phyloP scores from a whole-genome alignment of 169 alveolate genomes.

The Cryptosporidium tyzzeri region DNA sequence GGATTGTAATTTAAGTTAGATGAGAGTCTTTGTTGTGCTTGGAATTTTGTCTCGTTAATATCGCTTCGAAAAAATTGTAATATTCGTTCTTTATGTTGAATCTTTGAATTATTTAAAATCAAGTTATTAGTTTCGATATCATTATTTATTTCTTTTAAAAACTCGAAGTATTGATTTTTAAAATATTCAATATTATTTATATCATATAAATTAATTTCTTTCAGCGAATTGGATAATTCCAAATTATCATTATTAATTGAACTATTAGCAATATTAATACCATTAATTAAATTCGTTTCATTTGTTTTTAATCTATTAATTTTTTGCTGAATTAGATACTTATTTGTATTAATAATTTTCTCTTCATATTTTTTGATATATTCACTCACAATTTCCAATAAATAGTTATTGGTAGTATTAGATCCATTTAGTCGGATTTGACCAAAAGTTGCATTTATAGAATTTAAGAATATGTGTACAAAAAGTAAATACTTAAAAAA shows the following conservation, averaged over 20 bases:
- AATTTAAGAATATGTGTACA: neutral
- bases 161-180: neutral
- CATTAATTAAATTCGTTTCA: constrained; percentile 16
- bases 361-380: neutral
- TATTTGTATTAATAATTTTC: neutral
- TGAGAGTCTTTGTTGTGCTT: neutral
- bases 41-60: neutral
- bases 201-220: neutral
- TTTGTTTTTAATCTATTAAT: neutral
- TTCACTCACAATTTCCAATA: neutral
- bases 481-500: neutral
- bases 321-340: neutral
- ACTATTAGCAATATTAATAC: neutral
- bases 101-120: neutral
- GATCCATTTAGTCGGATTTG: neutral
- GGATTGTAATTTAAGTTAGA: neutral
- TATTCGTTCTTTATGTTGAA: neutral
- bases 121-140: neutral
- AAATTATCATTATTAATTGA: neutral
- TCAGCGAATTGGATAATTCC: too few species aligned
- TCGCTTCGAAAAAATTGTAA: neutral
- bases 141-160: neutral
- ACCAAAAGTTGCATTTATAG: neutral
- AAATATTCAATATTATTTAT: neutral
- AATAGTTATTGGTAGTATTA: neutral